Conservation (phyloP, 2,329 filamentous ascomycete species). For the Talaromyces sp. region DNA sequence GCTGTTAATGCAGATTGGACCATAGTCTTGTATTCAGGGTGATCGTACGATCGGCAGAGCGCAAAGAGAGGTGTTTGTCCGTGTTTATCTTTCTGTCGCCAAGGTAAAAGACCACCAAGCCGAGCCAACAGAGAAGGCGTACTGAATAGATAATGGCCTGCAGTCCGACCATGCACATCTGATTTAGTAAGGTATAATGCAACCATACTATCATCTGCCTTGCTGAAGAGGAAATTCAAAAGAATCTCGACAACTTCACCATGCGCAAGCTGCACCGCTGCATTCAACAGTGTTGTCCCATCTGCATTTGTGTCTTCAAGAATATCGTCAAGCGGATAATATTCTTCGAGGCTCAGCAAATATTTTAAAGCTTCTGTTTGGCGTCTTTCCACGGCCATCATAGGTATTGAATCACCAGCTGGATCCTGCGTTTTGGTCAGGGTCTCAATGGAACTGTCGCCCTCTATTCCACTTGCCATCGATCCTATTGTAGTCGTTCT, state of each 20-base stretch:
- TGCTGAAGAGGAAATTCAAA: conserved; percentile 68
- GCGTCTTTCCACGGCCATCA: conserved; percentile 80
- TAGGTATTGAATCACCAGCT: conserved; percentile 79
- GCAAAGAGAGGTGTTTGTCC: conserved; percentile 98
- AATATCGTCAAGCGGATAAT: conserved; percentile 71
- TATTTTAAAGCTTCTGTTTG: conserved; percentile 76
- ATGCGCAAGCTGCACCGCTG: conserved; percentile 84
- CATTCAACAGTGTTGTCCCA: conserved; percentile 83
- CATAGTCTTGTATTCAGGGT: conserved; percentile 84
- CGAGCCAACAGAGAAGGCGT: conserved; percentile 76
- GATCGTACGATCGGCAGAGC: conserved; percentile 91
- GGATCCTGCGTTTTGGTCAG: conserved; percentile 59
- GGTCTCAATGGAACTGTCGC: conserved; percentile 79
- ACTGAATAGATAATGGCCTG: conserved; percentile 96
- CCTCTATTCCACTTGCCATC: conserved; percentile 72
- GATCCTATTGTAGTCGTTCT: conserved; percentile 77
- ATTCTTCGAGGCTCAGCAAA: conserved; percentile 73
- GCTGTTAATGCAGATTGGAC: conserved; percentile 77
- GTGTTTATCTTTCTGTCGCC: conserved; percentile 91
- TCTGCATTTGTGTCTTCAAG: conserved; percentile 87
- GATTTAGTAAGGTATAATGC: conserved; percentile 71
- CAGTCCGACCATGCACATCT: conserved; percentile 82
- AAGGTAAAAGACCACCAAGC: conserved; percentile 78
- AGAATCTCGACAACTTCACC: conserved; percentile 73
- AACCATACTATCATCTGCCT: conserved; percentile 59